Base-by-base conservation (phyloP, 2,329 filamentous ascomycete species). In the Cladosporium austrohemisphaericum region DNA sequence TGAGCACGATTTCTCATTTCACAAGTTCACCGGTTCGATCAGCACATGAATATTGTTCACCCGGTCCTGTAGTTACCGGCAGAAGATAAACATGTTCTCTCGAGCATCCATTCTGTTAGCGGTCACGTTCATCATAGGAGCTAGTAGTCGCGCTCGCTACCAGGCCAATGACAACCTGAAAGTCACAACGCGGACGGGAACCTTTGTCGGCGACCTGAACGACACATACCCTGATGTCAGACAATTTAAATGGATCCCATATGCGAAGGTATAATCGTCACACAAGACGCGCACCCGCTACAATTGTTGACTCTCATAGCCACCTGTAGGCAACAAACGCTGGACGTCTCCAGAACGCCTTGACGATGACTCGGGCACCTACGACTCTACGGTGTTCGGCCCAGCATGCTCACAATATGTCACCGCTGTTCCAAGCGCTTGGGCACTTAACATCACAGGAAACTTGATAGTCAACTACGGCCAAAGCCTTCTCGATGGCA, bases 361-460 rank as follows among this genome's bases (percentile, higher is more conserved):
- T 5, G 41, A 46, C 4, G 31, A 46, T 26, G 29, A 33, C n/a
- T 46, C 41, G 13, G 23, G n/a, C 4, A 19, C 13, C 8, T 40
- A 31, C 28, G 45, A 49, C 20, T 38, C 35, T 10, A 41, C 36
- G 3, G 31, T 52, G 44, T 44, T 48, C 35, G 22, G 52, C 5
- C 53, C 55, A 33, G 33, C 63, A 1, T 69, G 68, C 35, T 57
- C 65, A 8, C 67, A 69, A 35, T 70, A 64, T 47, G 62, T 69
- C 19, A 55, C 65, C 5, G 54, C 56, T 0, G 52, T 59, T 1
- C 50, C 55, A 5, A 62, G 61, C 1, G 49, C 69, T 18, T 45
- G 52, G 37, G 29, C 33, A 4, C 28, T 31, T 7, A 49, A 43
- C 32, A 52, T 52, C 37, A 43, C 50, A 4, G 36, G 45, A n/a